These are phyloP conservation scores for Fomitopsis palustris DNA, from an alignment of 1,284 basidiomycete species.

Conservation along the genomic window DNA sequence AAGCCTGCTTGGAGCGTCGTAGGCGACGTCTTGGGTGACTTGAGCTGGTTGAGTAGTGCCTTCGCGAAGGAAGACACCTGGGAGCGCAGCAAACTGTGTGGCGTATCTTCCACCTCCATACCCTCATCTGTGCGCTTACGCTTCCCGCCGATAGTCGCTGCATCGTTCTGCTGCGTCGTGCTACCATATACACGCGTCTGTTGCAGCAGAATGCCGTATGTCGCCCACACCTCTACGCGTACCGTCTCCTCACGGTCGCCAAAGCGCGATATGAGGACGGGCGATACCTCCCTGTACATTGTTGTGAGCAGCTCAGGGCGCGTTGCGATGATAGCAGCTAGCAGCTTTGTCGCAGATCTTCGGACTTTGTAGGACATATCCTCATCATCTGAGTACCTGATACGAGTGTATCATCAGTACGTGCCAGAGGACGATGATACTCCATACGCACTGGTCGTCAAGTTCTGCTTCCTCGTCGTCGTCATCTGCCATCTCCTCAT, in stretches of 20 bases:
- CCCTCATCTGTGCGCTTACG: conserved; percentile 71
- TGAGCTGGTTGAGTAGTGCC: conserved; percentile 81
- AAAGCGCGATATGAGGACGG: conserved; percentile 86
- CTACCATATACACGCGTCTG: conserved; percentile 82
- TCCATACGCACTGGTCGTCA: conserved; percentile 63
- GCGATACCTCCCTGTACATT: conserved; percentile 83
- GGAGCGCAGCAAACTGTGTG: conserved; percentile 61
- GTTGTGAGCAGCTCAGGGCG: conserved; percentile 81
- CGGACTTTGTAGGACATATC: conserved; percentile 99
- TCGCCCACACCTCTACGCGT: conserved; percentile 88
- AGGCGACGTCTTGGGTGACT: conserved; percentile 76
- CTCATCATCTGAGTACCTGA: conserved; percentile 94
- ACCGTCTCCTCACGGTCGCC: conserved; percentile 96
- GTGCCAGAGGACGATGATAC: background rate
- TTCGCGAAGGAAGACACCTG: conserved; percentile 82
- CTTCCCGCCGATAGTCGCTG: conserved; percentile 59
- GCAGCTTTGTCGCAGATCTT: conserved; percentile 87
- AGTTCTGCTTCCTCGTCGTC: conserved; percentile 78
- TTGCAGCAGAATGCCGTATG: conserved; percentile 77
- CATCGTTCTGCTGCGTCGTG: conserved; percentile 48
- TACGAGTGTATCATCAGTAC: background rate
- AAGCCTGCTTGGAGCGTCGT: conserved; percentile 85
- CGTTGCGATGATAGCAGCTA: conserved; percentile 82
- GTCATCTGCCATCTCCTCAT: conserved; percentile 78
- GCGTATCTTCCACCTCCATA: conserved; percentile 79